A percentile compares a stretch with the other conserved stretches of the same genome.
These are phyloP conservation scores for Stereum hirsutum DNA, from an alignment of 1,284 basidiomycete species.

Conservation along the genomic window DNA sequence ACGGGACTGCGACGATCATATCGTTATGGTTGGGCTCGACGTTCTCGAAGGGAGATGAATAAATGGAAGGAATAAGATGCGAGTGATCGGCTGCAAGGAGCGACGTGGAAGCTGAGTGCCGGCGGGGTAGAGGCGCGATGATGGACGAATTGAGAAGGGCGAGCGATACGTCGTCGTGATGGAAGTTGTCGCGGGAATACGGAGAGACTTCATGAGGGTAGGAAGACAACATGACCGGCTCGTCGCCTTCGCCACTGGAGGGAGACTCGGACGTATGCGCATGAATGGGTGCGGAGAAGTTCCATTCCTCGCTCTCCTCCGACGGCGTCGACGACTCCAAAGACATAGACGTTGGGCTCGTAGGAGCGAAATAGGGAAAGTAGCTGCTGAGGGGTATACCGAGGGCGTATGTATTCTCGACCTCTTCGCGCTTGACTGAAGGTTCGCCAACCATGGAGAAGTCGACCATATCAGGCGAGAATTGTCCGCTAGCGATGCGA, in stretches of 20 bases:
- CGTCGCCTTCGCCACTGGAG: not conserved
- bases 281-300: slow-evolving; percentile 3
- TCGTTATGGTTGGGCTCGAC: too few species aligned
- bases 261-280: too few species aligned
- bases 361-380: too few species aligned
- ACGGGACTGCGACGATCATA: too few species aligned
- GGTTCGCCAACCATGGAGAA: not conserved
- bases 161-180: not conserved
- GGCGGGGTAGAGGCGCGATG: not conserved
- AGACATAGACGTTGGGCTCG: slow-evolving; percentile 5
- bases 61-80: too few species aligned
- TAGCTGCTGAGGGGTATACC: slow-evolving; percentile 5
- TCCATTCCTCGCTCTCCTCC: slow-evolving; percentile 12
- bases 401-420: slow-evolving; percentile 4
- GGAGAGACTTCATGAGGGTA: not conserved
- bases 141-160: not conserved
- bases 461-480: not conserved
- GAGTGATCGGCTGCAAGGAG: not conserved
- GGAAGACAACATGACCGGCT: not conserved
- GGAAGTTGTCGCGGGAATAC: not conserved
- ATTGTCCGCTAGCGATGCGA: not conserved
- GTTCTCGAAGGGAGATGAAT: too few species aligned
- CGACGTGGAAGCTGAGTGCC: not conserved
- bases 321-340: slow-evolving; percentile 12
- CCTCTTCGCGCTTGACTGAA: slow-evolving; percentile 8